A percentile compares a stretch with the other conserved stretches of the same genome.
phyloP scores from a whole-genome alignment of 2,329 filamentous ascomycete species.

The Arachnomyces sp. region DNA sequence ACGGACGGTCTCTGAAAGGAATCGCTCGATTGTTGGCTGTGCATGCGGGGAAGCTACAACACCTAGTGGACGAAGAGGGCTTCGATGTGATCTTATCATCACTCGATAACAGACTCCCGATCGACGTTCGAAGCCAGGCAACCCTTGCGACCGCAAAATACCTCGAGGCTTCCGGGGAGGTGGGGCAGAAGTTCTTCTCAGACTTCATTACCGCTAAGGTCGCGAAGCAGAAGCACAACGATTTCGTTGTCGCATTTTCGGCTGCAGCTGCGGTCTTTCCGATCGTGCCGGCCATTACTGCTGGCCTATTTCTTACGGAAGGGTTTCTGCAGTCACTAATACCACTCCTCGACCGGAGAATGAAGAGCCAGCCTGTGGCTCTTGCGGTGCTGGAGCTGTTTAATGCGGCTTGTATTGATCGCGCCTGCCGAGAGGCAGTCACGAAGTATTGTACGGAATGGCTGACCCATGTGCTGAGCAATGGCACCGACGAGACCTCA shows the following conservation, averaged over 20 bases:
- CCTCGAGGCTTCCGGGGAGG: conserved; percentile 65
- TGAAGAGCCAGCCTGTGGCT: conserved; percentile 79
- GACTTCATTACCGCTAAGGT: conserved; percentile 67
- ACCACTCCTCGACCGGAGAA: conserved; percentile 66
- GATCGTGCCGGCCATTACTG: conserved; percentile 65
- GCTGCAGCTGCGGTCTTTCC: conserved; percentile 86
- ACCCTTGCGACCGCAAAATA: conserved; percentile 75
- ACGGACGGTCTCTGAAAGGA: conserved; percentile 52
- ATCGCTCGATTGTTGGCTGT: conserved; percentile 52
- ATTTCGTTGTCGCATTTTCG: conserved; percentile 85
- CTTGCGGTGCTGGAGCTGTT: conserved; percentile 80
- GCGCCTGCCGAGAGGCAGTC: conserved; percentile 71
- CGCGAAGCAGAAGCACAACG: conserved; percentile 68
- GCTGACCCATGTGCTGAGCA: conserved; percentile 74
- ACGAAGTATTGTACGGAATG: conserved; percentile 77
- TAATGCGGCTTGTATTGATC: conserved; percentile 83
- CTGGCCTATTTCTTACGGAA: conserved; percentile 76
- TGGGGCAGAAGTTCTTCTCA: conserved; percentile 60
- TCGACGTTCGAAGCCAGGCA: conserved; percentile 68
- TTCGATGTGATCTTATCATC: conserved; percentile 81
- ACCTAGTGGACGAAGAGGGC: conserved; percentile 55
- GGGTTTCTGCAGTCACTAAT: conserved; percentile 74
- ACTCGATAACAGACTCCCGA: conserved; percentile 72
- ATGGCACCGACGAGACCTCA: conserved; percentile 51
- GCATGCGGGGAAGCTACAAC: conserved; percentile 42